Conservation (phyloP, 1,284 basidiomycete species). For the Wolfiporia cocos region DNA sequence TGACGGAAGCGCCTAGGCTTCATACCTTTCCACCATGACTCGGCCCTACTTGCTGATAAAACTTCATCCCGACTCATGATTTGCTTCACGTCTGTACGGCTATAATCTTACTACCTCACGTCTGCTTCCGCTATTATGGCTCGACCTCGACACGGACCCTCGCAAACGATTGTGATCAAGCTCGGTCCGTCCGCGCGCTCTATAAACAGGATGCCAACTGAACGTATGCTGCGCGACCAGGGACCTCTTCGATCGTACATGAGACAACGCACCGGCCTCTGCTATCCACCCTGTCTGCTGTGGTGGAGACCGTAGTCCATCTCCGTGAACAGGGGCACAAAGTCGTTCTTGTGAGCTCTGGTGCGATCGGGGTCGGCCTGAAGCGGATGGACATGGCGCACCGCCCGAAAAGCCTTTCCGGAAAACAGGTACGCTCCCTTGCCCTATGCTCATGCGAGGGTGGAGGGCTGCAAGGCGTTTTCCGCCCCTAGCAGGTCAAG, state of each 20-base stretch:
- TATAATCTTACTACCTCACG: too few relatives aligned
- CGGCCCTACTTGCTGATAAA: too few relatives aligned
- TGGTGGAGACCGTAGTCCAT: constrained; percentile 87
- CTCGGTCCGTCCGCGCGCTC: constrained; percentile 49
- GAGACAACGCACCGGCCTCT: constrained; percentile 87
- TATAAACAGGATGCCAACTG: not conserved
- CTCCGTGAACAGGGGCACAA: constrained; percentile 83
- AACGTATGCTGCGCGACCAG: constrained; percentile 31
- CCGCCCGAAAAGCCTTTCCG: constrained; percentile 79
- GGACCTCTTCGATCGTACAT: constrained; percentile 92
- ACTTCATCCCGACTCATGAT: too few relatives aligned
- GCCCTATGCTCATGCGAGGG: too few relatives aligned
- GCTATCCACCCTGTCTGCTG: constrained; percentile 83
- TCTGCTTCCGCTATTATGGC: constrained; percentile 21
- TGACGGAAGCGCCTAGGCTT: too few relatives aligned
- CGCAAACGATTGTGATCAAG: constrained; percentile 78
- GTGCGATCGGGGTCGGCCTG: constrained; percentile 93
- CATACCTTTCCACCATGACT: too few relatives aligned
- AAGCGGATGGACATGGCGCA: constrained; percentile 85
- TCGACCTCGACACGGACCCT: constrained; percentile 27
- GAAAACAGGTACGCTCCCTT: constrained; percentile 84
- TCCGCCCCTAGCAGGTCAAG: too few relatives aligned
- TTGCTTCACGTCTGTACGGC: too few relatives aligned
- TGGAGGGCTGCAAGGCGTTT: too few relatives aligned
- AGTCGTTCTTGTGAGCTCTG: constrained; percentile 93